A percentile compares a stretch with the other conserved stretches of the same genome.
Conservation (phyloP, 129 eudicot species). For the Pittosporum tobira region DNA sequence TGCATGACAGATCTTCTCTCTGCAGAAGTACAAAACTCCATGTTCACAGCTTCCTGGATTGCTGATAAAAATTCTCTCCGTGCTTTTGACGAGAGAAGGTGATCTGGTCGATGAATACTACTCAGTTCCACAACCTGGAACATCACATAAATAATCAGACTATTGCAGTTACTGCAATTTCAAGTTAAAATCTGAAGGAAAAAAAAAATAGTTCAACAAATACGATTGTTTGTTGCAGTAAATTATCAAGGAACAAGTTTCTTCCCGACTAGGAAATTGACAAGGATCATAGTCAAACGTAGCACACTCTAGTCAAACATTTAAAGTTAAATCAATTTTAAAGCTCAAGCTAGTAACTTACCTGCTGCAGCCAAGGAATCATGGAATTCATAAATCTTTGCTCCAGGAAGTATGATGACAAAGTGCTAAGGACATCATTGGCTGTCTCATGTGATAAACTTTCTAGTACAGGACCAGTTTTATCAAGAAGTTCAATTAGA, state of each 20-base stretch:
- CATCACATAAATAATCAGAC: not conserved
- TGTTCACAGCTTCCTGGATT: conserved; percentile 50
- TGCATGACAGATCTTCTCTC: conserved; percentile 51
- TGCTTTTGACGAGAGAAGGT: conserved; percentile 43
- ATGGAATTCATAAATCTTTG: conserved; percentile 54
- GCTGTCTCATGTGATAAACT: conserved; percentile 54
- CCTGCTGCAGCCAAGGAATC: conserved; percentile 94
- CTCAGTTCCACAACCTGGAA: conserved; percentile 58
- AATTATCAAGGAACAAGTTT: no score
- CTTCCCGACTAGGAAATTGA: no score
- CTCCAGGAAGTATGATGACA: conserved; percentile 52
- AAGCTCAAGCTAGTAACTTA: conserved; percentile 17
- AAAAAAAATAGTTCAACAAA: no score
- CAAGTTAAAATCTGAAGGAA: no score
- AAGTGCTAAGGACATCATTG: conserved; percentile 44
- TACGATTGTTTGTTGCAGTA: no score
- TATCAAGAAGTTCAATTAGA: conserved; percentile 73
- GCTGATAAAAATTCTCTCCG: conserved; percentile 46
- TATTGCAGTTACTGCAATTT: not conserved
- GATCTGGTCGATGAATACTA: conserved; percentile 46
- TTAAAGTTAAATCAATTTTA: not conserved
- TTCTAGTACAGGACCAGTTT: conserved; percentile 85
- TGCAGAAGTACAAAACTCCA: conserved; percentile 39
- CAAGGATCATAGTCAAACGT: no score
- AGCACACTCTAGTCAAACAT: no score